Evolutionary conservation across 768 basidiomycete genomes (phyloP), one percentile per base, ranked within the genome.

Genomic region (Tricholoma flavovirens): DNA sequence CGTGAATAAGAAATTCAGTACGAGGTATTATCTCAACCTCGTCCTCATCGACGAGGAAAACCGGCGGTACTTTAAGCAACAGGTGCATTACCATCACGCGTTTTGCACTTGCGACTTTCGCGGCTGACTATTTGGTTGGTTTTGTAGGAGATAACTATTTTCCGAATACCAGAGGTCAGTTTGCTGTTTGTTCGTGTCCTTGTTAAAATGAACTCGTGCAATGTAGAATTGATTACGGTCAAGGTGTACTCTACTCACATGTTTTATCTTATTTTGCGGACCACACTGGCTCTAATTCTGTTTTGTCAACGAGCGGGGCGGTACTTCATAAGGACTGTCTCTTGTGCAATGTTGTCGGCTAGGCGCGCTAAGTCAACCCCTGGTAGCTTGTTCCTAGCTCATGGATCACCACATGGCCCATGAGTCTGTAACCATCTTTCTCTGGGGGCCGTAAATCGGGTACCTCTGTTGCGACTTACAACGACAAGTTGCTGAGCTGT

Each of bases 31-130:
- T 71, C 83, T 98, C 60, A 99, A 99, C 69, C 77, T 98, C 29
- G 97, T 99, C 3, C 82, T 98, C 54, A 93, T 98, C 53, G 97
- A 98, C 69, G 95, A 98, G 69, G 96, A 98, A 78, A 98, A 98
- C 72, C 79, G 96, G 64, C 79, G 96, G 60, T 98, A 97, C 73
- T 98, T 98, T 74, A 97, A 98, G 74, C 94, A 97, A 71, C 93
- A 95, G 83, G 90, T 86, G 40, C 30, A 74, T 64, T 3, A 22
- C 5, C 10, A 5, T 48, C 5, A 33, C 32, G 15, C 21, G 35
- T 30, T 17, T 50, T 9, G 11, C 8, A 5, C 9, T 7, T 22
- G 15, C 29, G 15, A 45, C 29, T n/a, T 17, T 46, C 4, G 5
- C 22, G 12, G 9, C 26, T 49, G 15, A 49, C 8, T 7, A 14